phyloP scores from a whole-genome alignment of 768 basidiomycete genomes.

The Tricholoma matsutake region DNA sequence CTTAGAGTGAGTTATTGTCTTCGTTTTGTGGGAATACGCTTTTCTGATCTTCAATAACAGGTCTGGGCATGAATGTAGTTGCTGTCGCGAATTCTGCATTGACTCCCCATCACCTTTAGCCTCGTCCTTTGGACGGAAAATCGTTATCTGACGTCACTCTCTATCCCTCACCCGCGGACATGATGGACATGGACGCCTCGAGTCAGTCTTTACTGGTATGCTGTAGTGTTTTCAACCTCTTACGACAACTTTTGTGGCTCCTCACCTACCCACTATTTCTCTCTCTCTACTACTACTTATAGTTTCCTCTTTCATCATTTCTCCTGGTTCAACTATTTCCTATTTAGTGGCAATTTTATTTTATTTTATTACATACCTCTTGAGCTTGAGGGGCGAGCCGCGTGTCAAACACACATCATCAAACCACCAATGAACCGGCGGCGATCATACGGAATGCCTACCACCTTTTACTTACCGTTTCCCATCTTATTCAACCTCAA shows the following conservation, averaged over 20 bases:
- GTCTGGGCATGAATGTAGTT: slow-evolving; percentile 77
- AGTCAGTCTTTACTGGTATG: slow-evolving; percentile 61
- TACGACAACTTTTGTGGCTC: slow-evolving; percentile 22
- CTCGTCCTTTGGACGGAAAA: slow-evolving; percentile 9
- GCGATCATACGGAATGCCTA: background rate
- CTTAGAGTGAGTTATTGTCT: slow-evolving; percentile 64
- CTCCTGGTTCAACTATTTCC: slow-evolving; percentile 29
- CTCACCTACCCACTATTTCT: slow-evolving; percentile 21
- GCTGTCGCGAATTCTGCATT: slow-evolving; percentile 12
- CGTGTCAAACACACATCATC: slow-evolving; percentile 7
- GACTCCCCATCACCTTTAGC: slow-evolving; percentile 14
- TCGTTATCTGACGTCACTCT: slow-evolving; percentile 40
- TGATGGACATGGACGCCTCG: slow-evolving; percentile 45
- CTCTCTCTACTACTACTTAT: slow-evolving; percentile 25
- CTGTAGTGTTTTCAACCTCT: slow-evolving; percentile 32
- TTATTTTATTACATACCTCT: slow-evolving; percentile 11
- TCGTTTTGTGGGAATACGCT: background rate
- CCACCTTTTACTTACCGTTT: background rate
- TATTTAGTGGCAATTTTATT: slow-evolving; percentile 49
- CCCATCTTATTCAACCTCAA: background rate
- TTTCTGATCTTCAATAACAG: slow-evolving; percentile 35
- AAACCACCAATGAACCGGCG: background rate
- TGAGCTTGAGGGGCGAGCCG: too few species aligned
- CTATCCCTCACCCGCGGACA: slow-evolving; percentile 53
- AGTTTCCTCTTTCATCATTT: slow-evolving; percentile 32